These are phyloP conservation scores for Pestalotiopsis sp. DNA, from an alignment of 2,329 filamentous ascomycete genomes.

Conservation along the genomic window DNA sequence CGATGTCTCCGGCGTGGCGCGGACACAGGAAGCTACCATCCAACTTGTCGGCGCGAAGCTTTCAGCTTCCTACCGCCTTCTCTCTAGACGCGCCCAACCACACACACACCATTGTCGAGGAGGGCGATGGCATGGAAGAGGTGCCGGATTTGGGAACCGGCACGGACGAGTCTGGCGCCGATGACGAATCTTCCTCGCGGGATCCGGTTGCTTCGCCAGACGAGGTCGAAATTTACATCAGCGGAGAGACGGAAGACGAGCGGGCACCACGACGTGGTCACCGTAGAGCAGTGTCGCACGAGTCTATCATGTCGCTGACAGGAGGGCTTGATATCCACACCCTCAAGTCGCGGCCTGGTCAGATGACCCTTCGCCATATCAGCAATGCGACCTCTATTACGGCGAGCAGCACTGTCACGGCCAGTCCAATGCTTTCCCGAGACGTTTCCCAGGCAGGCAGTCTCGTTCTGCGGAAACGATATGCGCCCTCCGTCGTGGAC, in stretches of 20 bases:
- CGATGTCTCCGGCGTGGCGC: slow-evolving; percentile 63
- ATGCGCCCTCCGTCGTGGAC: slow-evolving; percentile 24
- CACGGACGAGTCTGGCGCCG: slow-evolving; percentile 38
- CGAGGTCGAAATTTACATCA: slow-evolving; percentile 25
- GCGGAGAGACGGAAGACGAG: slow-evolving; percentile 33
- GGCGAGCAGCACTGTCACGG: slow-evolving; percentile 61
- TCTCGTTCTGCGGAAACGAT: slow-evolving; percentile 59
- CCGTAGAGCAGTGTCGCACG: slow-evolving; percentile 75
- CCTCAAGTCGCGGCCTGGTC: slow-evolving; percentile 73
- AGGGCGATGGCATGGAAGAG: slow-evolving; percentile 34
- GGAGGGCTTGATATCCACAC: slow-evolving; percentile 92
- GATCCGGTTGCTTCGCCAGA: slow-evolving; percentile 27
- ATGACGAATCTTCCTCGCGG: slow-evolving; percentile 25
- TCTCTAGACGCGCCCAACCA: slow-evolving; percentile 25
- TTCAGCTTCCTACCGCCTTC: slow-evolving; percentile 36
- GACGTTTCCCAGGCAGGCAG: slow-evolving; percentile 52
- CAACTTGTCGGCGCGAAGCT: slow-evolving; percentile 55
- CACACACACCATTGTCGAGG: slow-evolving; percentile 30
- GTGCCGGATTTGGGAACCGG: slow-evolving; percentile 33
- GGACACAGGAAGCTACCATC: slow-evolving; percentile 59
- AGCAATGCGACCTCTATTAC: slow-evolving; percentile 58
- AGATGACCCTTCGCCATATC: slow-evolving; percentile 63
- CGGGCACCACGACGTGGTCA: slow-evolving; percentile 48
- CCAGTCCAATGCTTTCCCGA: slow-evolving; percentile 58
- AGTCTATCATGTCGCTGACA: slow-evolving; percentile 84